phyloP scores from a whole-genome alignment of 2,329 filamentous ascomycete species.

The Truncatella angustata region DNA sequence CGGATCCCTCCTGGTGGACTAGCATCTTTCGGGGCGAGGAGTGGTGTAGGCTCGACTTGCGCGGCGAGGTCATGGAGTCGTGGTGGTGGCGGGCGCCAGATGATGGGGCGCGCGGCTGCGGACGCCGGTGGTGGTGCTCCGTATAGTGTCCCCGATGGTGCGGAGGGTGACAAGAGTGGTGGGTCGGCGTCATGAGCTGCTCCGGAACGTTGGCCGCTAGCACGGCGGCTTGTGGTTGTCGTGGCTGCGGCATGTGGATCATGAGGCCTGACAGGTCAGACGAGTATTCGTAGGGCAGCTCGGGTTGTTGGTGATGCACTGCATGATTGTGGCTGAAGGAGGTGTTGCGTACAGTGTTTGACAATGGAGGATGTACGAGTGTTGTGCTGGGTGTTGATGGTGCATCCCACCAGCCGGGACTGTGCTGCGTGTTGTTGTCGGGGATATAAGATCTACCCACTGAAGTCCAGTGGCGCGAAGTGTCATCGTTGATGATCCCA shows the following conservation, averaged over 20 bases:
- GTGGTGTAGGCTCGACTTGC: slow-evolving; percentile 41
- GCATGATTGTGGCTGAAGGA: slow-evolving; percentile 39
- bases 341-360: slow-evolving; percentile 14
- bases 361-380: background rate
- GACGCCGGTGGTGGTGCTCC: slow-evolving; percentile 37
- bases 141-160: slow-evolving; percentile 15
- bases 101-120: slow-evolving; percentile 52
- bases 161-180: background rate
- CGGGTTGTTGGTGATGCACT: slow-evolving; percentile 39
- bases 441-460: slow-evolving; percentile 13
- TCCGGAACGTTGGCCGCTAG: slow-evolving; percentile 30
- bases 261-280: slow-evolving; percentile 42
- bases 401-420: slow-evolving; percentile 25
- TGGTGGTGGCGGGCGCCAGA: slow-evolving; percentile 49
- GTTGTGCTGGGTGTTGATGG: slow-evolving; percentile 9
- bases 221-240: slow-evolving; percentile 33
- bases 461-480: slow-evolving; percentile 14
- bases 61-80: slow-evolving; percentile 32
- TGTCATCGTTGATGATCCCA: slow-evolving; percentile 22
- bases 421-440: slow-evolving; percentile 16
- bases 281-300: slow-evolving; percentile 39
- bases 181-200: slow-evolving; percentile 7
- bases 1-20: slow-evolving; percentile 23
- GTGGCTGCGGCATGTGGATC: slow-evolving; percentile 54
- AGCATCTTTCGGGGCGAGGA: slow-evolving; percentile 22